Evolutionary conservation across 1,284 basidiomycete species (phyloP).

Genomic region (Trametes pubescens): DNA sequence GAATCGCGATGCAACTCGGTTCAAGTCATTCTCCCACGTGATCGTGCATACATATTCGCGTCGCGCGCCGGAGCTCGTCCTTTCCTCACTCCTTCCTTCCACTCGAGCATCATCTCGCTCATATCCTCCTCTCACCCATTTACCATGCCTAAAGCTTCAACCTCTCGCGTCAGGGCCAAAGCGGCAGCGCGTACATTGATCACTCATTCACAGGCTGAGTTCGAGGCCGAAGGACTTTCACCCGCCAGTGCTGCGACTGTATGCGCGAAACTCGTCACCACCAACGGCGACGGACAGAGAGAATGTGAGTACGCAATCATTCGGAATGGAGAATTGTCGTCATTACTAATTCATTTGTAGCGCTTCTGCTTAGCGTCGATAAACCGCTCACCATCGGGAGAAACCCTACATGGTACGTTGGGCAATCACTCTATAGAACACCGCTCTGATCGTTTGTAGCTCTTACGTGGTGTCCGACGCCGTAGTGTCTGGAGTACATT

Average conservation of each 20-base stretch:
- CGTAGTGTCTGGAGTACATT: conserved; percentile 73
- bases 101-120: not conserved
- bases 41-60: conserved; percentile 3
- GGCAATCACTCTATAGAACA: not conserved
- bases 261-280: conserved; percentile 76
- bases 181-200: conserved; percentile 6
- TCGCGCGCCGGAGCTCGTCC: not conserved
- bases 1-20: not conserved
- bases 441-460: conserved; percentile 38
- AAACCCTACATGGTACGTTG: conserved; percentile 49
- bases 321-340: too few species aligned
- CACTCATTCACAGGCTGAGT: conserved; percentile 7
- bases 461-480: conserved; percentile 58
- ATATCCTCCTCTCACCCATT: not conserved
- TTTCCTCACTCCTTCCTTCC: not conserved
- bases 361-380: conserved; percentile 59
- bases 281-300: conserved; percentile 57
- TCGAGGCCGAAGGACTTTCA: conserved; percentile 1
- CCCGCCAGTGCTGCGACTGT: conserved; percentile 39
- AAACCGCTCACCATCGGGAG: conserved; percentile 74
- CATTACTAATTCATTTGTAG: too few species aligned
- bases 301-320: conserved; percentile 56
- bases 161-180: not conserved
- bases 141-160: not conserved
- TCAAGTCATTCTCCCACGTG: not conserved